Conservation (phyloP, 495 filamentous ascomycete genomes). For the Cenococcum geophilum region DNA sequence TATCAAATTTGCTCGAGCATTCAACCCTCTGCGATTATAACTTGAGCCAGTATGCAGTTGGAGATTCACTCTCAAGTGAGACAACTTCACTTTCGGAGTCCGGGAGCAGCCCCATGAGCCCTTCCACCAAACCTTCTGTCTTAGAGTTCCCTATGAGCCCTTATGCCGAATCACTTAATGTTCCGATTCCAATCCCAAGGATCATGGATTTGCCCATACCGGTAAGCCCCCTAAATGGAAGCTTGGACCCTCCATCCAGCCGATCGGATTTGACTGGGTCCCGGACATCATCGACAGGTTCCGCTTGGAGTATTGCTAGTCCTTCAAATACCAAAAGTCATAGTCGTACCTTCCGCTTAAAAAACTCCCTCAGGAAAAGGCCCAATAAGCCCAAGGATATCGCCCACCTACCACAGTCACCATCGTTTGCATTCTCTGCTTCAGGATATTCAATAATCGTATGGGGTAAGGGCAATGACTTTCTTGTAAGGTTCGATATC, state of each 20-base stretch:
- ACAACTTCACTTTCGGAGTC: constrained; percentile 10
- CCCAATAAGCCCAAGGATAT: constrained; percentile 17
- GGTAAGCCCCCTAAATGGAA: not conserved
- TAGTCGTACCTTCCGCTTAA: constrained; percentile 18
- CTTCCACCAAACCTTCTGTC: not conserved
- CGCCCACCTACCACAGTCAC: constrained; percentile 18
- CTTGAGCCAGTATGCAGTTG: constrained; percentile 22
- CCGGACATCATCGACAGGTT: constrained; percentile 21
- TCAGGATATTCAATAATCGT: constrained; percentile 23
- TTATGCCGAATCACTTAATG: constrained; percentile 24
- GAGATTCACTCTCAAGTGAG: constrained; percentile 21
- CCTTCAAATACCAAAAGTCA: constrained; percentile 15
- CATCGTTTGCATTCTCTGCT: constrained; percentile 23
- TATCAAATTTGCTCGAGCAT: constrained; percentile 14
- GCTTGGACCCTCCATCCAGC: not conserved
- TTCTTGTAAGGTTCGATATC: constrained; percentile 26
- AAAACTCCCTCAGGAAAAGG: constrained; percentile 21
- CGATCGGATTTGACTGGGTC: constrained; percentile 14
- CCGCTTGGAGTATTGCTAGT: constrained; percentile 13
- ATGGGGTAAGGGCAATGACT: constrained; percentile 20
- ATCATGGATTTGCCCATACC: constrained; percentile 23
- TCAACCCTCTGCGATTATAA: constrained; percentile 21
- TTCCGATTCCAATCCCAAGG: constrained; percentile 19
- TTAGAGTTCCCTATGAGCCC: constrained; percentile 24
- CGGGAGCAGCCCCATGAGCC: constrained; percentile 12